phyloP scores from a whole-genome alignment of 1,284 basidiomycete species.

The Moniliophthora roreri region DNA sequence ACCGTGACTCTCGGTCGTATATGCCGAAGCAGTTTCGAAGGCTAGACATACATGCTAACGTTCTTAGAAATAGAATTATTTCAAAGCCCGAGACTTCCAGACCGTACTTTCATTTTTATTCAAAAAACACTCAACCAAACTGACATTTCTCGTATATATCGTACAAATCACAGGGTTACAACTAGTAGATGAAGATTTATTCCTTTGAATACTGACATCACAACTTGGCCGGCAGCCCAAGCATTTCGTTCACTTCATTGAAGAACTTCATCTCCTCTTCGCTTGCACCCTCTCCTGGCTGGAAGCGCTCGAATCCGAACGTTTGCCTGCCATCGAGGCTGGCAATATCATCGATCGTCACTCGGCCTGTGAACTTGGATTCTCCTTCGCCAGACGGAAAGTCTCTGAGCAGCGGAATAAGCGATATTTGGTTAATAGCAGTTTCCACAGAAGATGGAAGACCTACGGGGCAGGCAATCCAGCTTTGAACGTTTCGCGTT shows the following conservation, averaged over 20 bases:
- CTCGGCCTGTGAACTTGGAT: constrained; percentile 7
- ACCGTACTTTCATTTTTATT: no score
- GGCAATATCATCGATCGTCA: not conserved
- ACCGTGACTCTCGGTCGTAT: no score
- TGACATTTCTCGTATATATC: no score
- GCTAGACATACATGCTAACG: no score
- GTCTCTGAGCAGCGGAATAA: constrained; percentile 1
- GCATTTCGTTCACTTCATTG: not conserved
- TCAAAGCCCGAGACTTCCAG: no score
- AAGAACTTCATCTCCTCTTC: not conserved
- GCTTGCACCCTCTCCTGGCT: not conserved
- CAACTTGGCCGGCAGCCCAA: no score
- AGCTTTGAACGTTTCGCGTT: constrained; percentile 7
- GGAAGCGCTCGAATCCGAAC: not conserved
- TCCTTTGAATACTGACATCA: no score
- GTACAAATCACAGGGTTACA: no score
- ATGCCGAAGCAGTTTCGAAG: no score
- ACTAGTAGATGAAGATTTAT: no score
- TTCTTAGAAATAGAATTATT: no score
- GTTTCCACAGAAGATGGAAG: not conserved
- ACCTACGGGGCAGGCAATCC: constrained; percentile 14
- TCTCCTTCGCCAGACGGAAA: constrained; percentile 14
- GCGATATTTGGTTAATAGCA: not conserved
- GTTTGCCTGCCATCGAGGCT: not conserved
- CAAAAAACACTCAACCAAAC: no score